A percentile compares a stretch with the other conserved stretches of the same genome.
phyloP scores from a whole-genome alignment of 2,329 filamentous ascomycete species.

The Claviceps sp. region DNA sequence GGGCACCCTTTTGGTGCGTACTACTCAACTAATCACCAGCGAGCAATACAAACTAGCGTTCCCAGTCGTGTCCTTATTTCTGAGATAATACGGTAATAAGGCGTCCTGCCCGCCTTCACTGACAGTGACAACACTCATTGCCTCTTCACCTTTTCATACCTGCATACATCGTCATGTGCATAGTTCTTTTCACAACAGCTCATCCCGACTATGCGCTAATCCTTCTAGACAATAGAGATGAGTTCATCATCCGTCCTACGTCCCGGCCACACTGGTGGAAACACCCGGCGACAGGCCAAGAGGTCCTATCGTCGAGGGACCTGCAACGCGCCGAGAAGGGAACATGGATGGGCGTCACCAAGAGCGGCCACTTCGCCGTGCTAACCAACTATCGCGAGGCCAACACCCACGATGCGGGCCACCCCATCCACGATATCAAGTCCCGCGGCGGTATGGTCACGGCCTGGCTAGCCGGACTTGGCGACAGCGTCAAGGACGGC shows the following conservation, averaged over 20 bases:
- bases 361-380: slow-evolving; percentile 45
- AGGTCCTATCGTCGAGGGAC: slow-evolving; percentile 47
- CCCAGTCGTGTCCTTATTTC: too few relatives aligned
- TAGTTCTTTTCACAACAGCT: slow-evolving; percentile 60
- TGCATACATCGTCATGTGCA: slow-evolving; percentile 47
- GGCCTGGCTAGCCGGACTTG: slow-evolving; percentile 41
- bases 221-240: slow-evolving; percentile 66
- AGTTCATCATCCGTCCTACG: slow-evolving; percentile 52
- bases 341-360: slow-evolving; percentile 53
- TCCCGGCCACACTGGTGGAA: slow-evolving; percentile 53
- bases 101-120: too few relatives aligned
- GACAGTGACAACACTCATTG: not conserved
- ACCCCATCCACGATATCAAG: slow-evolving; percentile 39
- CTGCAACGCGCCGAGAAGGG: slow-evolving; percentile 48
- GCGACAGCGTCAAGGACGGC: slow-evolving; percentile 33
- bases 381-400: slow-evolving; percentile 55
- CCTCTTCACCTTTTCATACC: not conserved
- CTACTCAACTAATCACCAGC: too few relatives aligned
- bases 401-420: slow-evolving; percentile 31
- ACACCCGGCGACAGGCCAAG: slow-evolving; percentile 25
- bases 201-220: slow-evolving; percentile 66
- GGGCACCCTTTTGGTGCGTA: too few relatives aligned
- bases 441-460: slow-evolving; percentile 53
- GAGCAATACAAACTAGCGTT: too few relatives aligned
- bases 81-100: too few relatives aligned